Base-by-base conservation (phyloP, 108 stramenopile species). In the Poteriospumella lacustris region DNA sequence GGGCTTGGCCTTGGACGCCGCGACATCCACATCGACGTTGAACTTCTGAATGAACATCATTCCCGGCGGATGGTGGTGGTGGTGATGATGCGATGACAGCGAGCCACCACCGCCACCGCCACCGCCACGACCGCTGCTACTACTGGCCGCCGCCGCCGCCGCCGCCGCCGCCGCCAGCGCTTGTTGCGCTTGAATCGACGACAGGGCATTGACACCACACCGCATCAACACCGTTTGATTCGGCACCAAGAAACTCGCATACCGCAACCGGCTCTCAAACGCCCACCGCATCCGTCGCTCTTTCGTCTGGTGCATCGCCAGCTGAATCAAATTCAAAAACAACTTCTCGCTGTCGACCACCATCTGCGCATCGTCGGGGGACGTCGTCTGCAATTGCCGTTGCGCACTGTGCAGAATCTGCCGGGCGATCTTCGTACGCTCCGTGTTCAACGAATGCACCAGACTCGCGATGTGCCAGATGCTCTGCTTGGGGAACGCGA, bases 1-100 rank as follows among this genome's bases (percentile, higher is more conserved):
- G 0, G 99, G 99, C 80, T 87, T 93, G 2, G 96, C 99, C 81
- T 98, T 98, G 43, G 93, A 95, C 24, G 79, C 69, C 91, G 96
- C 91, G 24, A 98, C 84, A 42, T 79, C 76, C 15, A 92, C 86
- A 19, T 80, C 76, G 0, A 76, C 69, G 41, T 82, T 82, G 75
- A 95, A 89, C 12, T 85, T 80, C 44, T 88, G 77, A 89, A 97
- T 93, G 41, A 19, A 68, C 39, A 68, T 68, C 64, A 19, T 56
- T 41, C 0, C 1, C 28, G 19, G 41, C 1, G n/a, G n/a, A 26
- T 24, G 1, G 59, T 12, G 24, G 34, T 1, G 44, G 41, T 5
- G n/a, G 1, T 2, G 36, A 26, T 5, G 28, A 58, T 26, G 31
- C 19, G 31, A 38, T 3, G 1, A 29, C 39, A 19, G 33, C 39